phyloP scores from a whole-genome alignment of 306 rosid genomes.

The Quercus bicolor region DNA sequence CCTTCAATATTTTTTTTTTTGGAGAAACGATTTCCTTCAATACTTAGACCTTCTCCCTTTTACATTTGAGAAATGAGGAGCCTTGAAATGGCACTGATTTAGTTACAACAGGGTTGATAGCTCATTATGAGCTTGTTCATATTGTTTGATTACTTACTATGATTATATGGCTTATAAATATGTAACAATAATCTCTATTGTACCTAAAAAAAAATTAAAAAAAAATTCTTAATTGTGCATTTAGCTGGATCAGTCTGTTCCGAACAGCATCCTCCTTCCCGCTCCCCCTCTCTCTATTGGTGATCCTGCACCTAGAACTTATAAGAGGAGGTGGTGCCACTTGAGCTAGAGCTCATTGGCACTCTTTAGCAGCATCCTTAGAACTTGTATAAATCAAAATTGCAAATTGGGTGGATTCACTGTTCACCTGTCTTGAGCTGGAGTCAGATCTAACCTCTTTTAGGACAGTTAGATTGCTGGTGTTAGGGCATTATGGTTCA shows the following conservation, averaged over 20 bases:
- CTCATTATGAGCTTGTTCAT: background rate
- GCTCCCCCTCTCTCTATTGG: no score
- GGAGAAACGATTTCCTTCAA: background rate
- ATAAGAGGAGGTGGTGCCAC: no score
- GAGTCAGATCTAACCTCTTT: background rate
- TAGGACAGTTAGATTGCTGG: background rate
- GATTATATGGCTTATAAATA: background rate
- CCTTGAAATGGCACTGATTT: background rate
- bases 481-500: background rate
- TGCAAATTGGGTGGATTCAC: background rate
- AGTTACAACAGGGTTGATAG: background rate
- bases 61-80: background rate
- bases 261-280: no score
- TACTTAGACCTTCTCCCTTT: background rate
- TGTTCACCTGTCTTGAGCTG: background rate
- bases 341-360: no score
- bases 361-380: background rate
- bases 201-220: no score
- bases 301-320: no score
- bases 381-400: background rate
- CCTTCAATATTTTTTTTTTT: background rate
- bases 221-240: background rate
- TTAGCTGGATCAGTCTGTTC: background rate
- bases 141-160: background rate
- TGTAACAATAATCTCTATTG: background rate